Conservation (phyloP, 495 filamentous ascomycete genomes). For the Trichoderma reesei region DNA sequence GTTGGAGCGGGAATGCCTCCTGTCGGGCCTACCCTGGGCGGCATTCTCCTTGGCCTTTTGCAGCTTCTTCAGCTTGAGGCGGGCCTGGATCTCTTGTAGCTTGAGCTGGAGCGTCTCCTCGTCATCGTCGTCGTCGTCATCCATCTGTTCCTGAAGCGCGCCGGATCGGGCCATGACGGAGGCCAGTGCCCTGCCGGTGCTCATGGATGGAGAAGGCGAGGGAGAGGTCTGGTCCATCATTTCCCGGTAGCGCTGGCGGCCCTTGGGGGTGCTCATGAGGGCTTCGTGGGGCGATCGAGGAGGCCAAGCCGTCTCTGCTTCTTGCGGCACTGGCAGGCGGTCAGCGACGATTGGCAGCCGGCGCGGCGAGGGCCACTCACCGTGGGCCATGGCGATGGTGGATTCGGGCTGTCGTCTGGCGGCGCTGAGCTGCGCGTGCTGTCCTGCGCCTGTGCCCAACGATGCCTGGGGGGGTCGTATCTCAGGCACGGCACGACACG, state of each 20-base stretch:
- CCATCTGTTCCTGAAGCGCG: constrained; percentile 17
- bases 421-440: background rate
- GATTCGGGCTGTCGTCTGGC: background rate
- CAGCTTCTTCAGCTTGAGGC: constrained; percentile 79
- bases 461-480: background rate
- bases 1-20: background rate
- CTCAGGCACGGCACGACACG: constrained; percentile 2
- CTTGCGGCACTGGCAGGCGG: background rate
- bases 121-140: constrained; percentile 67
- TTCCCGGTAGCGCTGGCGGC: constrained; percentile 59
- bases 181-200: constrained; percentile 13
- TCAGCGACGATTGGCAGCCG: constrained; percentile 4
- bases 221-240: constrained; percentile 53
- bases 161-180: constrained; percentile 29
- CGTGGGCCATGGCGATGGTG: background rate
- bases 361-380: background rate
- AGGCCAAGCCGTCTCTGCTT: constrained; percentile 59
- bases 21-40: background rate
- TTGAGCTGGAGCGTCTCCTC: constrained; percentile 81
- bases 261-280: constrained; percentile 70
- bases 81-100: constrained; percentile 75
- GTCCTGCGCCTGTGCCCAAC: constrained; percentile 1
- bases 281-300: constrained; percentile 79
- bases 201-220: constrained; percentile 49
- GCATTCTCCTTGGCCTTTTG: constrained; percentile 43